These are phyloP conservation scores for Phytophthora aleatoria DNA, from an alignment of 352 stramenopile genomes.

Conservation along the genomic window DNA sequence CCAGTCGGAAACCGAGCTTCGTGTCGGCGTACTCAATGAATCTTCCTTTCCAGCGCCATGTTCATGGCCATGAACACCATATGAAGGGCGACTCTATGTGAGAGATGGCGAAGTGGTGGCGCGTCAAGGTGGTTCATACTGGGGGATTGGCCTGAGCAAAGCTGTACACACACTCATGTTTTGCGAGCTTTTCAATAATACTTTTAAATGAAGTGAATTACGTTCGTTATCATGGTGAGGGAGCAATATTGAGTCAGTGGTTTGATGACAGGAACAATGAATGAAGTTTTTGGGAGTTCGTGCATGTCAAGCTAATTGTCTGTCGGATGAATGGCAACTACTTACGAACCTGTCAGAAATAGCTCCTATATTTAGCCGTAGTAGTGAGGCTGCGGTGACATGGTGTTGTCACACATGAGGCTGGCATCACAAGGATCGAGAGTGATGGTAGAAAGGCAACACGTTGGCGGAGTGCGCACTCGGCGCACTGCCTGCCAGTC, in stretches of 20 bases:
- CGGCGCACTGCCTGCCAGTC: background rate
- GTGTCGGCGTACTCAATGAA: constrained; percentile 76
- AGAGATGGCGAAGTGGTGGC: background rate
- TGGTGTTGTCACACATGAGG: too few species aligned
- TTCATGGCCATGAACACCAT: constrained; percentile 16
- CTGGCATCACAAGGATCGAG: background rate
- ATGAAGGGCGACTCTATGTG: constrained; percentile 13
- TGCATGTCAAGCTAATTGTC: too few species aligned
- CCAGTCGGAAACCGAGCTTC: constrained; percentile 36
- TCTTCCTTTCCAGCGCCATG: constrained; percentile 45
- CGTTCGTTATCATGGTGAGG: too few species aligned
- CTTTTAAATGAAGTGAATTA: too few species aligned
- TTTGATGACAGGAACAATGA: too few species aligned
- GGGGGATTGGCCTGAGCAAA: constrained; percentile 1
- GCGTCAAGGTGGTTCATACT: background rate
- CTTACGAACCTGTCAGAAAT: too few species aligned
- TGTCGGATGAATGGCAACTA: too few species aligned
- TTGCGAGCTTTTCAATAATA: constrained; percentile 2
- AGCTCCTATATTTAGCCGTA: too few species aligned
- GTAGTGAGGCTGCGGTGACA: too few species aligned
- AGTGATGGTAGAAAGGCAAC: background rate
- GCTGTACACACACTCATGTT: constrained; percentile 14
- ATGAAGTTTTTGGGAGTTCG: too few species aligned
- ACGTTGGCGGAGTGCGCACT: background rate
- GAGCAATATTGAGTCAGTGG: too few species aligned